Conservation (phyloP, 164 flowering plant species). For the Sextonia rubra region DNA sequence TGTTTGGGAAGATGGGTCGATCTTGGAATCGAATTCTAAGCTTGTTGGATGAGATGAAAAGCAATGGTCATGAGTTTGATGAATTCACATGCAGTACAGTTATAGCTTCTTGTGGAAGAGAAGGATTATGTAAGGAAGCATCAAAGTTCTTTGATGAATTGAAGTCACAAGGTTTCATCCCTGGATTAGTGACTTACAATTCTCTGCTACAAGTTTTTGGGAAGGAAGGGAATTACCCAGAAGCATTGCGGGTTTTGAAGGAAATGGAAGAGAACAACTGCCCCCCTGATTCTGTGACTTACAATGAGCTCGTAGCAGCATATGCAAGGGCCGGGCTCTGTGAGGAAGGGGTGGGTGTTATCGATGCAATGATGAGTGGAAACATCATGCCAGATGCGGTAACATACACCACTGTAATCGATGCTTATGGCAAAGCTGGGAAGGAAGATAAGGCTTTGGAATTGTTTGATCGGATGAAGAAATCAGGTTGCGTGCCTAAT, state of each 20-base stretch:
- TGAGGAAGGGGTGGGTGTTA: constrained; percentile 71
- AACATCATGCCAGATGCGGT: constrained; percentile 76
- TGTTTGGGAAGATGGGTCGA: constrained; percentile 87
- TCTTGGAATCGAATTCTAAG: constrained; percentile 62
- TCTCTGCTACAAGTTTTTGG: constrained; percentile 79
- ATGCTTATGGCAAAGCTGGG: constrained; percentile 82
- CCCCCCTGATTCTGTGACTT: constrained; percentile 68
- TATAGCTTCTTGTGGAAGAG: constrained; percentile 84
- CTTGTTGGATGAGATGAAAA: constrained; percentile 72
- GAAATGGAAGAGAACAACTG: constrained; percentile 86
- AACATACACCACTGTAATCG: constrained; percentile 81
- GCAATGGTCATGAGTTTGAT: constrained; percentile 59
- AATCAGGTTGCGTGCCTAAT: constrained; percentile 77
- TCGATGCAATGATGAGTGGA: constrained; percentile 56
- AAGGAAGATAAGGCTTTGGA: constrained; percentile 65
- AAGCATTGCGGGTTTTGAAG: constrained; percentile 62
- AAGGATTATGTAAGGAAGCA: constrained; percentile 77
- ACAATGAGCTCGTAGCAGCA: constrained; percentile 81
- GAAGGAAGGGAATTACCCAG: constrained; percentile 59
- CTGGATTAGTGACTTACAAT: constrained; percentile 78
- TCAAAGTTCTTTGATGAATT: constrained; percentile 50
- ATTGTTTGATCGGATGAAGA: constrained; percentile 64
- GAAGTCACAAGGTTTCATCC: constrained; percentile 54
- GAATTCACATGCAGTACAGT: constrained; percentile 94
- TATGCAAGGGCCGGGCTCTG: constrained; percentile 77